Percentiles rank a stretch among this genome's conserved stretches.
phyloP scores from a whole-genome alignment of 768 basidiomycete genomes.

The Agrocybe praecox region DNA sequence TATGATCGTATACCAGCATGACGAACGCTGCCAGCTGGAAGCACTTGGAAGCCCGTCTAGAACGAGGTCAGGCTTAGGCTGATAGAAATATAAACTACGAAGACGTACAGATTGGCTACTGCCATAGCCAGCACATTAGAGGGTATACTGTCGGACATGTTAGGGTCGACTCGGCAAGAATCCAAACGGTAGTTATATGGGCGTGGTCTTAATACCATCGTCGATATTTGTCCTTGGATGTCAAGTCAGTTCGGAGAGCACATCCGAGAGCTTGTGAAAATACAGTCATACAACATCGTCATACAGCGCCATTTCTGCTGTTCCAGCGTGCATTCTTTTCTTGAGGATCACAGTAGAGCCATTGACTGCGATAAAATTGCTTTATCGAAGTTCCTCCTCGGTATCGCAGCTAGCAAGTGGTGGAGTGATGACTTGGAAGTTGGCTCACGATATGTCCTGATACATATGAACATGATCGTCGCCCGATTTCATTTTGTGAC shows the following conservation, averaged over 20 bases:
- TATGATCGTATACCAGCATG: constrained; percentile 22
- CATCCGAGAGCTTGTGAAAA: neutral
- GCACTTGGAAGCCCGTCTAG: constrained; percentile 16
- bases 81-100: no score
- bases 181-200: neutral
- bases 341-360: no score
- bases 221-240: neutral
- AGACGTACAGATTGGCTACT: constrained; percentile 4
- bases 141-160: neutral
- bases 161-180: neutral
- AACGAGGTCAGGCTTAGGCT: no score
- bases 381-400: no score
- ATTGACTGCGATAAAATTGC: no score
- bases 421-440: no score
- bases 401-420: no score
- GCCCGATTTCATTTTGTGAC: neutral
- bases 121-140: constrained; percentile 1
- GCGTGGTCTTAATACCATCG: neutral
- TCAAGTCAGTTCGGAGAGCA: neutral
- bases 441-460: neutral
- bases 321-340: neutral
- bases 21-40: constrained; percentile 23
- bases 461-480: neutral
- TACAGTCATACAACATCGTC: neutral
- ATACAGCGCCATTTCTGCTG: neutral